Percentiles rank a stretch among this genome's conserved stretches.
Conservation (phyloP, 2,329 filamentous ascomycete genomes). For the Aureobasidium subglaciale region DNA sequence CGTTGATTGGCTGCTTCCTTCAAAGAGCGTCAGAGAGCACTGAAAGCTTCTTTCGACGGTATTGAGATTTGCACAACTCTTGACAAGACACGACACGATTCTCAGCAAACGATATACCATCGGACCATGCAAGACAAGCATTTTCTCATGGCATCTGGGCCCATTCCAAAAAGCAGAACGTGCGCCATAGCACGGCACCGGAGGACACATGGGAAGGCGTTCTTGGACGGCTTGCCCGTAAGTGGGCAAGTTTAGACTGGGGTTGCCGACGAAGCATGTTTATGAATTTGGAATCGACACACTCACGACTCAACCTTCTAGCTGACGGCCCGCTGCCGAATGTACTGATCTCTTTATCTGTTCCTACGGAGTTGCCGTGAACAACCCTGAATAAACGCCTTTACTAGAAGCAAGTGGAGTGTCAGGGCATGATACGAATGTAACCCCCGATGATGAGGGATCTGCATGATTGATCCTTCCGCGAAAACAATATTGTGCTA, state of each 20-base stretch:
- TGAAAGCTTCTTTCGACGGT: not conserved
- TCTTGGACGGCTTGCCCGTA: not conserved
- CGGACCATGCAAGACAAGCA: not conserved
- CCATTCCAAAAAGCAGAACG: not conserved
- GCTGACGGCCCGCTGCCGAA: not conserved
- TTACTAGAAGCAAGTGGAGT: not conserved
- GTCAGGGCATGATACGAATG: not conserved
- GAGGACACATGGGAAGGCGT: not conserved
- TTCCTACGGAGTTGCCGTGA: not conserved
- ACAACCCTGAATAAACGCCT: not conserved
- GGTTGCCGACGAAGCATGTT: not conserved
- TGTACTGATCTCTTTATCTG: not conserved
- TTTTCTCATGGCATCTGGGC: not conserved
- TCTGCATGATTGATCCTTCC: not conserved
- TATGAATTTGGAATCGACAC: conserved; percentile 2
- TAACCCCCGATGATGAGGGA: not conserved
- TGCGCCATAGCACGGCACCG: not conserved
- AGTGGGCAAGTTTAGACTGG: conserved; percentile 5
- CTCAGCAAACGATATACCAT: not conserved
- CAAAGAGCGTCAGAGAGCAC: not conserved
- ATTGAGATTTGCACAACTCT: not conserved
- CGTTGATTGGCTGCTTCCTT: conserved; percentile 3
- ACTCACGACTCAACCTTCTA: not conserved
- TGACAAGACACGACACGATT: not conserved
- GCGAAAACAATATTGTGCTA: not conserved